Base-by-base conservation (phyloP, 1,284 basidiomycete species). In the Mycena sp. region DNA sequence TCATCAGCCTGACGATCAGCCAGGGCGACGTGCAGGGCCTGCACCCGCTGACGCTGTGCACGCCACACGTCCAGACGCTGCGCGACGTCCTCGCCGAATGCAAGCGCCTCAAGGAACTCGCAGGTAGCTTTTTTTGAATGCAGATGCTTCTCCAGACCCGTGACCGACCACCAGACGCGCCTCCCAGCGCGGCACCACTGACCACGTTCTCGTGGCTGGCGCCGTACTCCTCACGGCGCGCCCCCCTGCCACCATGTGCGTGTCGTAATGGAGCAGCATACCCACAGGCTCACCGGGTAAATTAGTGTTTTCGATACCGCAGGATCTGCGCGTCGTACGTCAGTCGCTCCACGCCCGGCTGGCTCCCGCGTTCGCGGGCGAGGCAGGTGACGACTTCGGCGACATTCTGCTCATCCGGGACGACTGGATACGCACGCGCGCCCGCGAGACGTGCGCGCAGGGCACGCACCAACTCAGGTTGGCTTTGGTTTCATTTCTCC, bases 401-500 rank as follows among this genome's bases (percentile, higher is more conserved):
- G 91, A 93, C 74, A 78, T 88, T 16, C 76, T 79, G 26, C 66
- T 83, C 5, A 82, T 93, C 10, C 80, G 86, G 37, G 86, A 90
- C 60, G 81, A 87, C 4, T 93, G 89, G 88, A 80, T 92, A 9
- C 79, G 79, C 37, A 71, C 61, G 1, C 73, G 76, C 50, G 81
- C 50, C 5, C 84, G 43, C 69, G 78, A 59, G 73, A 77, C 38
- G 64, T 71, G 53, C 75, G 35, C 67, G 65, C n/a, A 73, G 67
- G 80, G 23, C 69, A 74, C 14, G 58, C 61, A 66, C 19, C 68
- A 62, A 55, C 64, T 79, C 23, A 76, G 63, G 77, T 82, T 65
- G 59, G 64, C 40, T 6, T 16, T 32, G 6, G n/a, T n/a, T 6
- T 53, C 41, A 58, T 48, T 60, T 40, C 11, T 54, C 46, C 21